phyloP scores from a whole-genome alignment of 441 rosid genomes.

The Hura crepitans region DNA sequence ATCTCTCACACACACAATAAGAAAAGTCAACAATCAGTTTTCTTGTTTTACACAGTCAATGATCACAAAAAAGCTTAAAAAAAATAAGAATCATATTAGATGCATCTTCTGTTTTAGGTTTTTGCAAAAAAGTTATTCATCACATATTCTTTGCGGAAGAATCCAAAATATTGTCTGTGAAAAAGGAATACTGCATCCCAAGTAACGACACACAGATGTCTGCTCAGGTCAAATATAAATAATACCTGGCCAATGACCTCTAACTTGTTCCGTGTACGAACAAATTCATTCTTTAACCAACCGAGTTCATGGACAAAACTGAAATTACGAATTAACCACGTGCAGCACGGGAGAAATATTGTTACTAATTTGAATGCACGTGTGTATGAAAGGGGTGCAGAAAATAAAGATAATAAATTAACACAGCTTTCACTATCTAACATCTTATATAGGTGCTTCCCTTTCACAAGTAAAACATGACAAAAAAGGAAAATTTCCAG shows the following conservation, averaged over 20 bases:
- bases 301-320: conserved; percentile 32
- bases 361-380: too few species aligned
- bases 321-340: too few species aligned
- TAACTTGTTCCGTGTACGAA: conserved; percentile 31
- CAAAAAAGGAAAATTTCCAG: background rate
- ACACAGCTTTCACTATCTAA: background rate
- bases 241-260: conserved; percentile 31
- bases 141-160: background rate
- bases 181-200: background rate
- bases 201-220: background rate
- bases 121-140: too few species aligned
- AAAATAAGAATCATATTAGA: background rate
- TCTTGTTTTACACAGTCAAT: too few species aligned
- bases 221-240: too few species aligned
- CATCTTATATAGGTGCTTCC: too few species aligned
- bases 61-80: background rate
- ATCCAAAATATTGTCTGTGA: background rate
- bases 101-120: background rate
- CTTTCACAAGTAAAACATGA: background rate
- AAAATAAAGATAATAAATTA: background rate
- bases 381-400: too few species aligned
- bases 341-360: too few species aligned
- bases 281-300: conserved; percentile 38
- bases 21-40: too few species aligned
- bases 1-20: background rate